Evolutionary conservation across 192 early-diverging fungal genomes (phyloP).

Genomic region (Pilobolus umbonatus): DNA sequence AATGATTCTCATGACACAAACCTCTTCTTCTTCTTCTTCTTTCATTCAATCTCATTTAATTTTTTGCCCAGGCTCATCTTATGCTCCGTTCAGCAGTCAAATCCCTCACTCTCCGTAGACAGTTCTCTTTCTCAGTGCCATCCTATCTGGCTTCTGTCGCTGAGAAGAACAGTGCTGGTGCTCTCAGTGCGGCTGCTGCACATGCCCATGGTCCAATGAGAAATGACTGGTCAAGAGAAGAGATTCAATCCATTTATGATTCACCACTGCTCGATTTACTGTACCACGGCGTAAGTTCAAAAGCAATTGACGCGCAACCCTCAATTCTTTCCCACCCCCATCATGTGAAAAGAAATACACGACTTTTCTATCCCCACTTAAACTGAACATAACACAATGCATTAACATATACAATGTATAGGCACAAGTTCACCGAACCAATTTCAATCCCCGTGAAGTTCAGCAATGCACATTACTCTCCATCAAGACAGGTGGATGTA

Average conservation of each 20-base stretch:
- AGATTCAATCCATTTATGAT: constrained; percentile 72
- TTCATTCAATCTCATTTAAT: neutral
- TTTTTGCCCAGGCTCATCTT: neutral
- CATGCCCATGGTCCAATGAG: constrained; percentile 46
- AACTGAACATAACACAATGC: too few relatives aligned
- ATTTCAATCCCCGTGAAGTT: constrained; percentile 64
- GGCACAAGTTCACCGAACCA: constrained; percentile 70
- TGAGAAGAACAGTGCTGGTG: constrained; percentile 14
- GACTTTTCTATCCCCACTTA: constrained; percentile 15
- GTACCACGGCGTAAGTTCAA: constrained; percentile 61
- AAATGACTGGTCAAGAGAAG: constrained; percentile 69
- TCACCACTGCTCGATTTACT: constrained; percentile 73
- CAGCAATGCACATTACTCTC: constrained; percentile 77
- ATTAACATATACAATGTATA: constrained; percentile 19
- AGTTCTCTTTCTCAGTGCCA: constrained; percentile 41
- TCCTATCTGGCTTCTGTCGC: constrained; percentile 42
- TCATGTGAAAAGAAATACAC: neutral
- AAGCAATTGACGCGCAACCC: neutral
- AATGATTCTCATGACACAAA: too few relatives aligned
- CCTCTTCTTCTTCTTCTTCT: constrained; percentile 6
- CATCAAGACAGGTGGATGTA: constrained; percentile 83
- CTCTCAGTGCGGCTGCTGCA: constrained; percentile 41
- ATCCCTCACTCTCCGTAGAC: constrained; percentile 29
- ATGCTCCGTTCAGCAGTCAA: constrained; percentile 2
- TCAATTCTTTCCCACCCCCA: neutral